Evolutionary conservation across 805 yeast species (phyloP), one percentile per base, ranked within the genome.

Genomic region (Lipomyces orientalis): DNA sequence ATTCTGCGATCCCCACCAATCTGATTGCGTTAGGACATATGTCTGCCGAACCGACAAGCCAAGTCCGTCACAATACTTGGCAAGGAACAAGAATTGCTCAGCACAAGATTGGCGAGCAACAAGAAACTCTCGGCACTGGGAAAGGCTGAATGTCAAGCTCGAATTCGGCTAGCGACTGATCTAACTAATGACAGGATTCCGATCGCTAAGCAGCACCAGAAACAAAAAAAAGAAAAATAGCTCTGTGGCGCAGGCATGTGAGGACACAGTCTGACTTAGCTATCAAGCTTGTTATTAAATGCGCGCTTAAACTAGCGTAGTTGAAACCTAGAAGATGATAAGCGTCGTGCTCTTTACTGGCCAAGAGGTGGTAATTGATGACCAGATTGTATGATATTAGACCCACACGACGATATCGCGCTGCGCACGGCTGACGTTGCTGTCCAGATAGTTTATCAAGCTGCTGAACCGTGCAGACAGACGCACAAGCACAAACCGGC

Each of bases 381-480:
- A n/a, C n/a, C n/a, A n/a, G n/a, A n/a, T n/a, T n/a, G n/a, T n/a
- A n/a, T n/a, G n/a, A n/a, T n/a, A n/a, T n/a, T n/a, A n/a, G n/a
- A n/a, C n/a, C n/a, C n/a, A n/a, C n/a, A n/a, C n/a, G n/a, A n/a
- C 22, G 4, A 10, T 52, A 5, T 6, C 33, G 55, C 14, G 7
- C 25, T 4, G 33, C n/a, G 19, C 9, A 52, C 33, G 33, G 55
- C 29, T 52, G 8, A 5, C 10, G 55, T 33, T 5, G 22, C 1
- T 19, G 25, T 19, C n/a, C 29, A 25, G 29, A 25, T 25, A 25
- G 29, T 2, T 25, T 52, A 52, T 52, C 55, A 52, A 22, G 16
- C 34, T 52, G 55, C 55, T 52, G 55, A 52, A 52, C 55, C 55
- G 55, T 52, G 55, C 55, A 33, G 5, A n/a, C 55, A 33, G 5